Evolutionary conservation across 441 rosid genomes (phyloP).

Genomic region (Arabidopsis lyrata): DNA sequence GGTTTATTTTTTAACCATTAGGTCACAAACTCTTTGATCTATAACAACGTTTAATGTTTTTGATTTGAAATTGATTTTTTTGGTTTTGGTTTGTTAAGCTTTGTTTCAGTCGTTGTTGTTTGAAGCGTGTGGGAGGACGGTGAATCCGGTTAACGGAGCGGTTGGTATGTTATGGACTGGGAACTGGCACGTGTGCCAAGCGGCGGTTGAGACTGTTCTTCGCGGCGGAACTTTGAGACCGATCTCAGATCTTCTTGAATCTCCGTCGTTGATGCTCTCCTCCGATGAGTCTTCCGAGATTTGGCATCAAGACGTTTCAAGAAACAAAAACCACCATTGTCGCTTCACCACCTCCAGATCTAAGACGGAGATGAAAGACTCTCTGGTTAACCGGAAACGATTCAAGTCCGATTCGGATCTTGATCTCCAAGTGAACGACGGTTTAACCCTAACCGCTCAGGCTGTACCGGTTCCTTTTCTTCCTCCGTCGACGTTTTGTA

Average conservation of each 20-base stretch:
- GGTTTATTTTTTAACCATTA: too few species aligned
- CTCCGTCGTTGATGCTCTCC: conserved; percentile 45
- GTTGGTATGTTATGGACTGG: conserved; percentile 75
- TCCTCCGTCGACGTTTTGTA: conserved; percentile 21
- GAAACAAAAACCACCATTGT: conserved; percentile 35
- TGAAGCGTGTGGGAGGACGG: conserved; percentile 82
- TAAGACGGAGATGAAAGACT: conserved; percentile 36
- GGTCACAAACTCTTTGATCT: conserved; percentile 6
- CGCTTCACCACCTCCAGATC: conserved; percentile 70
- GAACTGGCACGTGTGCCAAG: conserved; percentile 74
- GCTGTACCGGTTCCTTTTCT: conserved; percentile 12
- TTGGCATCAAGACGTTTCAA: conserved; percentile 44
- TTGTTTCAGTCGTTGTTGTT: conserved; percentile 68
- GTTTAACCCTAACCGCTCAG: conserved; percentile 22
- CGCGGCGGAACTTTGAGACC: conserved; percentile 66
- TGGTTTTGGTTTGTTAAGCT: conserved; percentile 45
- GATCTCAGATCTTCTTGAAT: conserved; percentile 63
- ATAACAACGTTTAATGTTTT: not conserved
- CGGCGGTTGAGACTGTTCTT: conserved; percentile 70
- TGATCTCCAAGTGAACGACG: conserved; percentile 61
- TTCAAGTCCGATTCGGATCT: conserved; percentile 51
- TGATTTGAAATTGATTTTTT: not conserved
- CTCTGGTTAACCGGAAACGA: conserved; percentile 49
- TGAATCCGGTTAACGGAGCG: conserved; percentile 77
- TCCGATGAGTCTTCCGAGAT: conserved; percentile 68